These are phyloP conservation scores for Macaranga tanarius DNA, from an alignment of 441 rosid genomes.

Conservation along the genomic window DNA sequence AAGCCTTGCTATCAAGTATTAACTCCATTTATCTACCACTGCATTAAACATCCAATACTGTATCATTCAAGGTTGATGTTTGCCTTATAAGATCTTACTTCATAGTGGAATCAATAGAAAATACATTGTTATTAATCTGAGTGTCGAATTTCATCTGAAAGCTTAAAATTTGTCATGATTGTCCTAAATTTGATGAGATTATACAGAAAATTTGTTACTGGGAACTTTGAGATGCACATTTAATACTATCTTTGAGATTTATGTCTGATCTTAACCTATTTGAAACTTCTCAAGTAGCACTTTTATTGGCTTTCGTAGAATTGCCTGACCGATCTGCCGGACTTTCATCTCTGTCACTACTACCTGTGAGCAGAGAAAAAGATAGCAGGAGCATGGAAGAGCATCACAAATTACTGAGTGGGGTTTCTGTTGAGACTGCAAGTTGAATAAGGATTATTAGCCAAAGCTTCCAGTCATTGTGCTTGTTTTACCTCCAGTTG, in stretches of 20 bases:
- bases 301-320: constrained; percentile 42
- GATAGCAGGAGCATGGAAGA: constrained; percentile 71
- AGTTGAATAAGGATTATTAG: constrained; percentile 45
- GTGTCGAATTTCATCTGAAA: background rate
- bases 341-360: constrained; percentile 31
- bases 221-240: background rate
- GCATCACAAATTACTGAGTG: constrained; percentile 70
- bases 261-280: background rate
- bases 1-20: background rate
- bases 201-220: background rate
- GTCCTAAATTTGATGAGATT: background rate
- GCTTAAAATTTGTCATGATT: background rate
- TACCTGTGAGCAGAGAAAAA: constrained; percentile 58
- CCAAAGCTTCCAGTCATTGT: background rate
- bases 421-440: constrained; percentile 58
- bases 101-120: background rate
- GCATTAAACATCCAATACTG: background rate
- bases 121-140: background rate
- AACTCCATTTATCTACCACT: too few relatives aligned
- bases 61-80: background rate
- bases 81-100: background rate
- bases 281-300: background rate
- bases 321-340: constrained; percentile 64
- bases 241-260: background rate
- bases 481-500: constrained; percentile 1